Evolutionary conservation across 805 yeast species (phyloP).

Genomic region (Suhomyces vadensis): DNA sequence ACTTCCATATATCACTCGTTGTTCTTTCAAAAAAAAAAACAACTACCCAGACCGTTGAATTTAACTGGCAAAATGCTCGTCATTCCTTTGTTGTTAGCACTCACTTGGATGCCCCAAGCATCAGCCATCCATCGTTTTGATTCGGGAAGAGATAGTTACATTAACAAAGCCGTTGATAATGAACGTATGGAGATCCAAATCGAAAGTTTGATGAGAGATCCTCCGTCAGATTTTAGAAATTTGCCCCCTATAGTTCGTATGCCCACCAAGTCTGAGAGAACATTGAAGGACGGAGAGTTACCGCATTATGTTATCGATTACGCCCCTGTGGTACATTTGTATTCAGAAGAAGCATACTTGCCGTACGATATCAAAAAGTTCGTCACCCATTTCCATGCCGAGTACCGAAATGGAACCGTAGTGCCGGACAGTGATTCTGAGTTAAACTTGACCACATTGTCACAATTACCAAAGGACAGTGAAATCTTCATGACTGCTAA

Average conservation of each 20-base stretch:
- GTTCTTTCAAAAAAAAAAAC: no score
- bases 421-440: slow-evolving; percentile 33
- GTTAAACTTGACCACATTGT: slow-evolving; percentile 36
- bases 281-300: slow-evolving; percentile 52
- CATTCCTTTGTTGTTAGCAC: not conserved
- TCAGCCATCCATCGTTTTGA: slow-evolving; percentile 1
- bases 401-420: slow-evolving; percentile 49
- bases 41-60: no score
- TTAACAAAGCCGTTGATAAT: slow-evolving; percentile 20
- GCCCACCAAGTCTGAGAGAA: slow-evolving; percentile 35
- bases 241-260: slow-evolving; percentile 40
- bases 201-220: slow-evolving; percentile 26
- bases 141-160: slow-evolving; percentile 20
- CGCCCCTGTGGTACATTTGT: slow-evolving; percentile 80
- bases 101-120: not conserved
- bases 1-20: no score
- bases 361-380: slow-evolving; percentile 79
- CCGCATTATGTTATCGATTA: slow-evolving; percentile 64
- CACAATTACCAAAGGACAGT: slow-evolving; percentile 27
- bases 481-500: slow-evolving; percentile 62
- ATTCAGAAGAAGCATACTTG: slow-evolving; percentile 83
- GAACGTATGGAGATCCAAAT: slow-evolving; percentile 22
- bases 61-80: not conserved
- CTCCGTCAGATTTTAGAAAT: slow-evolving; percentile 24
- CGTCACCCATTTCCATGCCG: slow-evolving; percentile 65